Conservation (phyloP, 2,329 filamentous ascomycete genomes). For the Xylariaceae sp. region DNA sequence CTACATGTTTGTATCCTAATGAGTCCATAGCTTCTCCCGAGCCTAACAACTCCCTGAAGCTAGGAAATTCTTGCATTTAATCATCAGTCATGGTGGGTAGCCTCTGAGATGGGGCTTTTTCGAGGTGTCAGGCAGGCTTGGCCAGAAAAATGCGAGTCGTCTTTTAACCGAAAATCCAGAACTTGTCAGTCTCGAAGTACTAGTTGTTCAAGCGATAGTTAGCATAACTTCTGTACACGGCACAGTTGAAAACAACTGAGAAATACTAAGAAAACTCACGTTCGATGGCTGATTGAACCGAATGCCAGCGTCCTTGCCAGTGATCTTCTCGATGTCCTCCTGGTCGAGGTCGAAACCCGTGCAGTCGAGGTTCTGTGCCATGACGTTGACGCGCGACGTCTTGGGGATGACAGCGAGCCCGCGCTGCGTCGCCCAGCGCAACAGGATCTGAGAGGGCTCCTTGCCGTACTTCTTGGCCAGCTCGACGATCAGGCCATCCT, state of each 20-base stretch:
- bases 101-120: neutral
- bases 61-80: neutral
- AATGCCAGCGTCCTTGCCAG: conserved; percentile 67
- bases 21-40: conserved; percentile 1
- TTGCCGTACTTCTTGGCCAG: conserved; percentile 75
- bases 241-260: conserved; percentile 20
- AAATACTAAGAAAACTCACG: conserved; percentile 54
- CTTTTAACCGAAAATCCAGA: conserved; percentile 63
- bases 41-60: conserved; percentile 8
- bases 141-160: neutral
- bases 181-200: conserved; percentile 63
- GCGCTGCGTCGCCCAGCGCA: conserved; percentile 87
- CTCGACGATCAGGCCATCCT: conserved; percentile 68
- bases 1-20: conserved; percentile 30
- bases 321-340: conserved; percentile 72
- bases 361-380: conserved; percentile 72
- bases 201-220: conserved; percentile 35
- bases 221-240: conserved; percentile 15
- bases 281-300: conserved; percentile 80
- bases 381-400: conserved; percentile 60
- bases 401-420: conserved; percentile 84
- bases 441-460: conserved; percentile 79
- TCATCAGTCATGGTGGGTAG: neutral
- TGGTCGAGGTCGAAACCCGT: conserved; percentile 69
- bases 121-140: conserved; percentile 17